These are phyloP conservation scores for Viridothelium virens DNA, from an alignment of 495 filamentous ascomycete species.

Conservation along the genomic window DNA sequence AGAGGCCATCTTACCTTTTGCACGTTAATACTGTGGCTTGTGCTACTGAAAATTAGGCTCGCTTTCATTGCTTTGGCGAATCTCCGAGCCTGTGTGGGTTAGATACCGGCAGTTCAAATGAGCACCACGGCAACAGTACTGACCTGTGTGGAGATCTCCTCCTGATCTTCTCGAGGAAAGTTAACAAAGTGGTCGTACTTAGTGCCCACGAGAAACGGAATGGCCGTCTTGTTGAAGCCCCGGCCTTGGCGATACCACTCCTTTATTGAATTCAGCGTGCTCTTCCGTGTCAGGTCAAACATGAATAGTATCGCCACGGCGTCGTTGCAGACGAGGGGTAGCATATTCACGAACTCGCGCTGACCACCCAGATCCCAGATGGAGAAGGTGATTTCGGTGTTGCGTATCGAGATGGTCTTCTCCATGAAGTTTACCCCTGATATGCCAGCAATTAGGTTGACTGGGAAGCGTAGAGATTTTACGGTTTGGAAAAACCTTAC, in stretches of 20 bases:
- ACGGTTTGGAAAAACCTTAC: constrained; percentile 41
- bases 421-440: constrained; percentile 98
- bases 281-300: constrained; percentile 97
- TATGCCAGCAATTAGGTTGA: background rate
- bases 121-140: constrained; percentile 59
- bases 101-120: constrained; percentile 71
- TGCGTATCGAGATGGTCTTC: constrained; percentile 97
- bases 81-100: constrained; percentile 61
- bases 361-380: constrained; percentile 99
- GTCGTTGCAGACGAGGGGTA: constrained; percentile 96
- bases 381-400: constrained; percentile 99
- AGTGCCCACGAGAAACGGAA: constrained; percentile 91
- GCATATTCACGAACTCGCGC: constrained; percentile 98
- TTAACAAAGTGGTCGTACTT: constrained; percentile 99
- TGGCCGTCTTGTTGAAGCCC: constrained; percentile 98
- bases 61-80: constrained; percentile 99
- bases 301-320: constrained; percentile 98
- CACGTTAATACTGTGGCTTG: constrained; percentile 97
- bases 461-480: background rate
- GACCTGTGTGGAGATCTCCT: constrained; percentile 94
- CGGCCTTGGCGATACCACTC: constrained; percentile 98
- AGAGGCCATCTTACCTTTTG: constrained; percentile 64
- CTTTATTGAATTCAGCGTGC: constrained; percentile 96
- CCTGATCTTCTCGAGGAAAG: constrained; percentile 92
- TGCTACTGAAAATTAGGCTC: constrained; percentile 94